phyloP scores from a whole-genome alignment of 78 protist species.

The Dictyostelium capitatum region DNA sequence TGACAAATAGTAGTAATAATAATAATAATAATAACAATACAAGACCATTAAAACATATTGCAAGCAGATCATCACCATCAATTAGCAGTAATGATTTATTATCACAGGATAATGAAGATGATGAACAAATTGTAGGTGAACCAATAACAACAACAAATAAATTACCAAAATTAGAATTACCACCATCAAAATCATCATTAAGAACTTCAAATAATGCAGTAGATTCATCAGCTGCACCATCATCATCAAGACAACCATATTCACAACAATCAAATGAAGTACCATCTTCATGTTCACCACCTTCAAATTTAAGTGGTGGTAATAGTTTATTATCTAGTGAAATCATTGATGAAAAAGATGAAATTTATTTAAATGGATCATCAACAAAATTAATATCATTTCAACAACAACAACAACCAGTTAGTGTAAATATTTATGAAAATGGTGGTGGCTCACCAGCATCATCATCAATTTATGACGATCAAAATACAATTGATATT shows the following conservation, averaged over 20 bases:
- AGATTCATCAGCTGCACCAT: slow-evolving; percentile 9
- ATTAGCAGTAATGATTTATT: background rate
- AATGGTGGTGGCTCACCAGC: background rate
- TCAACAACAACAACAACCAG: background rate
- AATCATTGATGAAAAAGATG: background rate
- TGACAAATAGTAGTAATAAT: background rate
- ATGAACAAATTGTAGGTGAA: background rate
- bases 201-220: slow-evolving; percentile 6
- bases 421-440: background rate
- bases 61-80: background rate
- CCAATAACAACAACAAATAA: background rate
- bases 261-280: slow-evolving; percentile 3
- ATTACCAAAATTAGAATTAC: background rate
- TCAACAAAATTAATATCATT: too few relatives aligned
- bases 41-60: too few relatives aligned
- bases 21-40: background rate
- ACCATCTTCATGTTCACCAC: slow-evolving; percentile 19
- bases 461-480: too few relatives aligned
- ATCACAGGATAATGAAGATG: background rate
- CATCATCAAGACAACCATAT: background rate
- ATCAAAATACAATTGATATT: background rate
- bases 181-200: background rate
- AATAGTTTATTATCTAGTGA: background rate
- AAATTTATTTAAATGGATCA: background rate
- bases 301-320: background rate